Base-by-base conservation (phyloP, 2,329 filamentous ascomycete species). In the Colletotrichum echinochloae region DNA sequence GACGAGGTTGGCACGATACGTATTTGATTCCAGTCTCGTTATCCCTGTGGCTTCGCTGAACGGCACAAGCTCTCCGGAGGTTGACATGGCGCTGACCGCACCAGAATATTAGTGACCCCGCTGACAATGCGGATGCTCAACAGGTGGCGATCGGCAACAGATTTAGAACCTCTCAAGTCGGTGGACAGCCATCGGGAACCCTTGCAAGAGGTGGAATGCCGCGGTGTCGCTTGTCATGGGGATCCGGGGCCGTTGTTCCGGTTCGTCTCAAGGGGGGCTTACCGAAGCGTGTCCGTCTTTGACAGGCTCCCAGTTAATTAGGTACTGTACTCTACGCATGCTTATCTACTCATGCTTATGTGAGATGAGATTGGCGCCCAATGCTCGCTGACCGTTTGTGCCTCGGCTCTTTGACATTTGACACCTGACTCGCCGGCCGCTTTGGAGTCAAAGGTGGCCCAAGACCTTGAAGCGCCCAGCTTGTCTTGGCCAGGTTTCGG, bases 31-130 rank as follows among this genome's bases (percentile, higher is more conserved):
- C n/a, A 76, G 66, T 20, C 56, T 71, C 18, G 72, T 64, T 35
- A 76, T 62, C 35, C 71, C 60, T 4, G 70, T 75, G 3, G 77
- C 77, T 51, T 74, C 64, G 3, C 70, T 60, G 41, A 77, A 76
- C 6, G 74, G 73, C 6, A 74, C 60, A 3, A 71, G 44, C 37
- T 57, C 51, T 11, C 63, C 35, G n/a, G 65, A 48, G 12, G 51
- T 28, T 9, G 66, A 20, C 68, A 70, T 70, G 5, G 1, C 8
- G 37, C n/a, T 5, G 7, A 51, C 48, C 18, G 41, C 23, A 23
- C 14, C 26, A 5, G 12, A 2, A 23, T 12, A n/a, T n/a, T n/a
- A n/a, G 51, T 16, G 20, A 37, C 30, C 1, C 4, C 23, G n/a
- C 3, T 37, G 20, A 16, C 2, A 18, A 26, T 23, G 52, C n/a